phyloP scores from a whole-genome alignment of 2,329 filamentous ascomycete species.

The Pyrenophora tritici-repentis region DNA sequence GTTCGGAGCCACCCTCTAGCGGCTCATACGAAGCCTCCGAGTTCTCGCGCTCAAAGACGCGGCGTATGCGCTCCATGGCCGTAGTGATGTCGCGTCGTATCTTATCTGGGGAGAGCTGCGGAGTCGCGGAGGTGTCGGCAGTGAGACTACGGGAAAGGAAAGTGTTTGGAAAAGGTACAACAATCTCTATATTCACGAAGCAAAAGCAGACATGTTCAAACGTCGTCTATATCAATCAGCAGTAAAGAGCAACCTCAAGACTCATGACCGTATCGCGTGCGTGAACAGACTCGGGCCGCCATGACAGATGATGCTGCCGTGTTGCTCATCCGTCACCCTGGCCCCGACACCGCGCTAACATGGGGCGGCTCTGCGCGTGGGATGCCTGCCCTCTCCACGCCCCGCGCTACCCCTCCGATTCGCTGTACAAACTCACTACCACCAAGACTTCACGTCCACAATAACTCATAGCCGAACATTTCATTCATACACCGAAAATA shows the following conservation, averaged over 20 bases:
- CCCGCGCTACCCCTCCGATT: constrained; percentile 21
- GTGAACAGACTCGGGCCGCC: constrained; percentile 12
- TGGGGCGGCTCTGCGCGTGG: constrained; percentile 15
- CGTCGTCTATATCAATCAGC: constrained; percentile 3
- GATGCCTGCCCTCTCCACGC: constrained; percentile 11
- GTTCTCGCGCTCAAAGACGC: constrained; percentile 36
- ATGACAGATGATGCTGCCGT: constrained; percentile 19
- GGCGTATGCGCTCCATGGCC: constrained; percentile 45
- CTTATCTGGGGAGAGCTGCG: constrained; percentile 8
- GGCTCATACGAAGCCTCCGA: constrained; percentile 44
- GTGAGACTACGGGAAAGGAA: constrained; percentile 14
- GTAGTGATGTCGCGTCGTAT: constrained; percentile 4
- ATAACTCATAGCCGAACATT: not conserved
- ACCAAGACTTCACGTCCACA: not conserved
- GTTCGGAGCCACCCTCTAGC: constrained; percentile 45
- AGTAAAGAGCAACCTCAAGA: not conserved
- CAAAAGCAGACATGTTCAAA: constrained; percentile 31
- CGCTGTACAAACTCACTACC: constrained; percentile 6
- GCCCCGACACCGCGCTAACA: constrained; percentile 3
- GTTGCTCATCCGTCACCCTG: not conserved
- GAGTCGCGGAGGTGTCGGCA: constrained; percentile 2
- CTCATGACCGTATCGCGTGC: constrained; percentile 25
- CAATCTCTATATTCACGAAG: not conserved
- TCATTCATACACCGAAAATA: not conserved
- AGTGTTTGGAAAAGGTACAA: not conserved